phyloP scores from a whole-genome alignment of 805 yeast species.

The Ogataea pini region DNA sequence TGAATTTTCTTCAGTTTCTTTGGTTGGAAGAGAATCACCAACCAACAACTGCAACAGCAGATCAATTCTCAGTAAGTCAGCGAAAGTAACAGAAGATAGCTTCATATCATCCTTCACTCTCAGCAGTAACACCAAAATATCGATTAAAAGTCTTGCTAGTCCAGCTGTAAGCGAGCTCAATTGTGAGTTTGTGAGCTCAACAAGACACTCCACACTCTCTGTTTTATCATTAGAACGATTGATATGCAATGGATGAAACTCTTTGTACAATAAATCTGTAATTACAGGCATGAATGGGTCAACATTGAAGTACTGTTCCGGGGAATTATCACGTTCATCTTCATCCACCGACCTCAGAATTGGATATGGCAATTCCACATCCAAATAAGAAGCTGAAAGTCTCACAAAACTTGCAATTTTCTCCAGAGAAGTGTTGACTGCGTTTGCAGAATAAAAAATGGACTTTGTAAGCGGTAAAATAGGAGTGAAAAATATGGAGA shows the following conservation, averaged over 20 bases:
- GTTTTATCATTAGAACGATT: conserved; percentile 9
- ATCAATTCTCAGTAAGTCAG: conserved; percentile 24
- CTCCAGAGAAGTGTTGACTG: conserved; percentile 27
- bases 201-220: conserved; percentile 11
- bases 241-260: conserved; percentile 11
- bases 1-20: neutral
- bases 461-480: conserved; percentile 26
- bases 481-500: conserved; percentile 28
- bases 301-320: neutral
- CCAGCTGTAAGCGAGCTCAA: conserved; percentile 20
- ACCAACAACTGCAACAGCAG: conserved; percentile 14
- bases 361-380: conserved; percentile 26
- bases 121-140: conserved; percentile 18
- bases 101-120: conserved; percentile 4
- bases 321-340: neutral
- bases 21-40: conserved; percentile 1
- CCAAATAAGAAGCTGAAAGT: conserved; percentile 19
- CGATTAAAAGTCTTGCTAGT: conserved; percentile 23
- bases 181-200: conserved; percentile 22
- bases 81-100: conserved; percentile 11
- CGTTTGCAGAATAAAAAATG: conserved; percentile 21
- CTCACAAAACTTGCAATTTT: conserved; percentile 21
- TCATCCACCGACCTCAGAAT: conserved; percentile 9
- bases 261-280: conserved; percentile 6
- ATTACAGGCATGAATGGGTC: conserved; percentile 15